Conservation (phyloP, 805 yeast genomes). For the Helenozyma baotianmanensis region DNA sequence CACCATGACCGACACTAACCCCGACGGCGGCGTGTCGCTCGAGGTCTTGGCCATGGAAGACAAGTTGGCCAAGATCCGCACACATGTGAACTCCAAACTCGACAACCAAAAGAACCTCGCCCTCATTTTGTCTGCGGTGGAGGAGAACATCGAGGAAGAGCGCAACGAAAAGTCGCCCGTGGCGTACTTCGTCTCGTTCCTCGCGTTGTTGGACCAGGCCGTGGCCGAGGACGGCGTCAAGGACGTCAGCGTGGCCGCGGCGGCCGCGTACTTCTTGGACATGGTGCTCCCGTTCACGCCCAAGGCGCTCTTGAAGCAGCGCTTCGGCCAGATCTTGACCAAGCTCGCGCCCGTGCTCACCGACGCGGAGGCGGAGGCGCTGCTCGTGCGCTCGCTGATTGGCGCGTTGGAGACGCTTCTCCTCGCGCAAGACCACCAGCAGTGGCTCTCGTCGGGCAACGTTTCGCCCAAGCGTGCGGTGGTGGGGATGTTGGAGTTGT, state of each 20-base stretch:
- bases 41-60: slow-evolving; percentile 52
- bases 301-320: slow-evolving; percentile 60
- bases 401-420: slow-evolving; percentile 81
- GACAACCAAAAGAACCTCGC: slow-evolving; percentile 87
- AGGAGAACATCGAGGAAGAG: slow-evolving; percentile 75
- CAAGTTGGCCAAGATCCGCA: slow-evolving; percentile 62
- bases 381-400: slow-evolving; percentile 74
- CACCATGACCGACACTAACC: slow-evolving; percentile 28
- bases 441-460: slow-evolving; percentile 62
- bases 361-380: slow-evolving; percentile 65
- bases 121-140: slow-evolving; percentile 80
- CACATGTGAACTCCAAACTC: slow-evolving; percentile 71
- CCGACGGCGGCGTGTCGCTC: slow-evolving; percentile 34
- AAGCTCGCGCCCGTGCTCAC: slow-evolving; percentile 80
- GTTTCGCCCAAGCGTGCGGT: slow-evolving; percentile 81
- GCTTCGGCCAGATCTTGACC: slow-evolving; percentile 72
- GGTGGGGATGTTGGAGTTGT: slow-evolving; percentile 68
- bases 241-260: slow-evolving; percentile 63
- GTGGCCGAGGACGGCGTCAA: slow-evolving; percentile 44
- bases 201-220: slow-evolving; percentile 77
- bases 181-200: slow-evolving; percentile 79
- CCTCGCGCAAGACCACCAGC: slow-evolving; percentile 69
- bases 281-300: slow-evolving; percentile 73
- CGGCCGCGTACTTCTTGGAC: slow-evolving; percentile 79
- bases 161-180: slow-evolving; percentile 60